Conservation (phyloP, 208 protist genomes). For the Herpetomonas muscarum region DNA sequence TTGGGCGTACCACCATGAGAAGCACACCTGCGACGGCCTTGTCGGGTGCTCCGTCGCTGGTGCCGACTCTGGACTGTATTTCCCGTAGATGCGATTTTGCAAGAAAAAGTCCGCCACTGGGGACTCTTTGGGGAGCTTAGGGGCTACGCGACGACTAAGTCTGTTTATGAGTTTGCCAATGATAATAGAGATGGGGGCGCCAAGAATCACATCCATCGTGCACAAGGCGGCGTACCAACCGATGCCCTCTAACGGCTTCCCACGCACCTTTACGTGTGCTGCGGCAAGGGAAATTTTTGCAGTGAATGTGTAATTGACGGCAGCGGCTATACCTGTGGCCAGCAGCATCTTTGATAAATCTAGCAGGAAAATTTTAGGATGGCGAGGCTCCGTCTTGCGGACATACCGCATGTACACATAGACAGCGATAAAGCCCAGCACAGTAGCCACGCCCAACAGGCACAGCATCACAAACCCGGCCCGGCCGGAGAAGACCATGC, state of each 20-base stretch:
- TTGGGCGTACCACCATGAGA: slow-evolving; percentile 40
- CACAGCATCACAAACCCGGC: slow-evolving; percentile 27
- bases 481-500: slow-evolving; percentile 43
- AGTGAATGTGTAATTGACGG: slow-evolving; percentile 35
- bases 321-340: slow-evolving; percentile 15
- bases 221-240: slow-evolving; percentile 46
- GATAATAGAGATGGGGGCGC: slow-evolving; percentile 25
- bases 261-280: slow-evolving; percentile 16
- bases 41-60: slow-evolving; percentile 14
- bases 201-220: slow-evolving; percentile 28
- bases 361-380: slow-evolving; percentile 25
- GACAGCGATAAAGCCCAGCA: slow-evolving; percentile 19
- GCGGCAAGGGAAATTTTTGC: slow-evolving; percentile 27
- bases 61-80: slow-evolving; percentile 32
- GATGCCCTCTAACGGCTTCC: slow-evolving; percentile 37
- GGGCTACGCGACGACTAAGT: slow-evolving; percentile 6
- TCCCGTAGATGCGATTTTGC: slow-evolving; percentile 30
- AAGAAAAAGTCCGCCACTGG: slow-evolving; percentile 17
- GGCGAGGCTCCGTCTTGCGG: slow-evolving; percentile 23
- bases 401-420: slow-evolving; percentile 19
- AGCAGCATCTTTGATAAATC: slow-evolving; percentile 40
- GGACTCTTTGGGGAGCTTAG: not conserved
- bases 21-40: slow-evolving; percentile 15
- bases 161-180: slow-evolving; percentile 25
- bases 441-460: slow-evolving; percentile 18